phyloP scores from a whole-genome alignment of 768 basidiomycete species.

The Calocera viscosa region DNA sequence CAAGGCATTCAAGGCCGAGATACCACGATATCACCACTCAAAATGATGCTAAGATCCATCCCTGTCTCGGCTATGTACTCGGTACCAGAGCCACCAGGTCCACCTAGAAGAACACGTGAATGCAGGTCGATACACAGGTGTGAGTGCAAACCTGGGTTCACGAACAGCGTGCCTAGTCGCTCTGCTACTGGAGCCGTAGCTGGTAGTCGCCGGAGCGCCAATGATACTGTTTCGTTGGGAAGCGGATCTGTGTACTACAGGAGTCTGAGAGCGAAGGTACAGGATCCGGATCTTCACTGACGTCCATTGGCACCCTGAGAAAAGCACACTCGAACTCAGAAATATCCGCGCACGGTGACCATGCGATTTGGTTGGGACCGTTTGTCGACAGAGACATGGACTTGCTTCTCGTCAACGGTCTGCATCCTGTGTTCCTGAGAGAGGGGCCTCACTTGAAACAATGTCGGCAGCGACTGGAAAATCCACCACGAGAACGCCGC shows the following conservation, averaged over 20 bases:
- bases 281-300: background rate
- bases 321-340: background rate
- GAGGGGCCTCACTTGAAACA: no score
- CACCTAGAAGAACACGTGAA: background rate
- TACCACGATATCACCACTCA: background rate
- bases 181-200: background rate
- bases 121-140: background rate
- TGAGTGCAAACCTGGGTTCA: background rate
- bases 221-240: background rate
- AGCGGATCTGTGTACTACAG: background rate
- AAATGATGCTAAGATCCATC: background rate
- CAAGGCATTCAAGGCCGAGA: background rate
- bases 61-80: background rate
- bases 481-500: no score
- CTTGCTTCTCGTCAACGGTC: no score
- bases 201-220: background rate
- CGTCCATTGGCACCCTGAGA: background rate
- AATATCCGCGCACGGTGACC: background rate
- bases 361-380: background rate
- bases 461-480: no score
- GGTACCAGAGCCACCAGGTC: background rate
- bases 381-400: no score
- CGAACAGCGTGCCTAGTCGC: background rate
- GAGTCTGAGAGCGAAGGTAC: background rate
- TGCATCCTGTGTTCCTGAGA: no score